Evolutionary conservation across 805 yeast genomes (phyloP).

Genomic region (Diddensiella transvaalensis): DNA sequence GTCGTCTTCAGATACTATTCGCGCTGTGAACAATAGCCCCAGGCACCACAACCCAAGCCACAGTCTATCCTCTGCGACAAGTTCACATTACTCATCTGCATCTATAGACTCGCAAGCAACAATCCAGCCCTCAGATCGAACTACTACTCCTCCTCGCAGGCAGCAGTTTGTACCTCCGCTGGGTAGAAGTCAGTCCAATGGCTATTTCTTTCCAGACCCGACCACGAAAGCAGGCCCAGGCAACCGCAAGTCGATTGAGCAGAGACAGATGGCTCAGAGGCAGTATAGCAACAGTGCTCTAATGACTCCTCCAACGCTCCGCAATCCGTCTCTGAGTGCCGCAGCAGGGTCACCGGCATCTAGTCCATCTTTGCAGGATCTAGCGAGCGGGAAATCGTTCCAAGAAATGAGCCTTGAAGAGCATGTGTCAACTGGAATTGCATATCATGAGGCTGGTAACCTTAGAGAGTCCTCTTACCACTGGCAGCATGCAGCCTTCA

Average conservation of each 20-base stretch:
- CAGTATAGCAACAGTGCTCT: background rate
- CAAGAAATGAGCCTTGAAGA: slow-evolving; percentile 28
- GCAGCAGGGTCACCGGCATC: background rate
- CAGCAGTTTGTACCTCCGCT: slow-evolving; percentile 9
- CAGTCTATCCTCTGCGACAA: background rate
- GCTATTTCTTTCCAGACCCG: slow-evolving; percentile 1
- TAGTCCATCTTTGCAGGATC: too few species aligned
- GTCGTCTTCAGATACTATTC: too few species aligned
- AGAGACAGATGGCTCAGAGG: too few species aligned
- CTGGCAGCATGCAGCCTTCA: slow-evolving; percentile 57
- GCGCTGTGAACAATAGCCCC: too few species aligned
- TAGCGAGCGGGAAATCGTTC: slow-evolving; percentile 13
- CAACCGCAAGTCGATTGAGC: background rate
- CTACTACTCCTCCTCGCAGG: slow-evolving; percentile 1
- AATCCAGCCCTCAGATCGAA: background rate
- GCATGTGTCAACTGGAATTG: slow-evolving; percentile 30
- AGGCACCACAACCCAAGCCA: background rate
- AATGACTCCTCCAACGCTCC: background rate
- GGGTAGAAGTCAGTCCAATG: background rate
- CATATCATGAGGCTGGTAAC: slow-evolving; percentile 52
- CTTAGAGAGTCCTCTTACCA: slow-evolving; percentile 67
- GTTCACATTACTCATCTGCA: background rate
- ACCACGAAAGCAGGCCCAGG: background rate
- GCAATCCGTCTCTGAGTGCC: slow-evolving; percentile 4
- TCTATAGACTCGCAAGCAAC: background rate